Percentiles rank a stretch among this genome's conserved stretches.
These are phyloP conservation scores for Plasmodium adleri DNA, from an alignment of 169 alveolate genomes.

Conservation along the genomic window DNA sequence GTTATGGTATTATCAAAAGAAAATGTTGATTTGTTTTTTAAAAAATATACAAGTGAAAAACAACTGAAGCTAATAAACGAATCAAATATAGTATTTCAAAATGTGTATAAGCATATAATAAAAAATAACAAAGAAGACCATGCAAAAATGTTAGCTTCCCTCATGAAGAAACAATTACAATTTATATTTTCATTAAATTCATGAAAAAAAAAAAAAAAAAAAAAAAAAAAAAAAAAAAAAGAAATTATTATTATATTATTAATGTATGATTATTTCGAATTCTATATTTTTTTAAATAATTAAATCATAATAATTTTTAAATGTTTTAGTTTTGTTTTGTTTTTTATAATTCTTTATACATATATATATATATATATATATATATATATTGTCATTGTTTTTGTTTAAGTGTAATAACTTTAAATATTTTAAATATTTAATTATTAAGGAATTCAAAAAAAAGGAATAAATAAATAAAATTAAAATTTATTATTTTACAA, in stretches of 20 bases:
- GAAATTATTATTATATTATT: not conserved
- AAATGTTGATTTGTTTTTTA: constrained; percentile 52
- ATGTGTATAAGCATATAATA: constrained; percentile 43
- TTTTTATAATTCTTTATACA: too few species aligned
- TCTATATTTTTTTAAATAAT: too few species aligned
- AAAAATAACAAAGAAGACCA: not conserved
- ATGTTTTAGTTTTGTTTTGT: too few species aligned
- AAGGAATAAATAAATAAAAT: too few species aligned
- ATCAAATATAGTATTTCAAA: constrained; percentile 48
- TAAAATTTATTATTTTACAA: too few species aligned
- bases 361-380: too few species aligned
- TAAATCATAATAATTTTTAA: too few species aligned
- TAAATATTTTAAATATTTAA: too few species aligned
- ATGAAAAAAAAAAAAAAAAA: not conserved
- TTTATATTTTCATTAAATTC: constrained; percentile 28
- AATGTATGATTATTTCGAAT: too few species aligned
- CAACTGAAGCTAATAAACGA: constrained; percentile 38
- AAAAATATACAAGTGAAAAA: constrained; percentile 35
- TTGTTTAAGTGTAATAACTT: too few species aligned
- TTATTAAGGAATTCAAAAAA: too few species aligned
- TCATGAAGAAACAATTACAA: constrained; percentile 59
- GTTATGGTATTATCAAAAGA: constrained; percentile 72
- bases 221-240: not conserved
- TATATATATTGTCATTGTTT: too few species aligned
- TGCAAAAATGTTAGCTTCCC: constrained; percentile 21